phyloP scores from a whole-genome alignment of 2,329 filamentous ascomycete genomes.

The Fusarium verticillioides region DNA sequence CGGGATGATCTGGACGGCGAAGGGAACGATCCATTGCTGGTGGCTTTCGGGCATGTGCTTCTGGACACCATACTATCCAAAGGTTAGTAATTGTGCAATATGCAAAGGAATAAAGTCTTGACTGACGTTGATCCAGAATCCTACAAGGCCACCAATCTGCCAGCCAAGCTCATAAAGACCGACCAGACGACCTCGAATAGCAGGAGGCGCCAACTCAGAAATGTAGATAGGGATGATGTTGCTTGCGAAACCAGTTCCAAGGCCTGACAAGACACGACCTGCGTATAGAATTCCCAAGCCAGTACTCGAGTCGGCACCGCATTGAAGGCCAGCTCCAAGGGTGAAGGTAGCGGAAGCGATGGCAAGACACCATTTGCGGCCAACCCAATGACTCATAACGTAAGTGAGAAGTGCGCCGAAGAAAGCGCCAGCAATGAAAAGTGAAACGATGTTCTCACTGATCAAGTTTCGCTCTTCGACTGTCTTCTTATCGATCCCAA shows the following conservation, averaged over 20 bases:
- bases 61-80: slow-evolving; percentile 23
- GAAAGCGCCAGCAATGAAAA: slow-evolving; percentile 76
- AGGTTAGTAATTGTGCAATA: fast-evolving
- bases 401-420: slow-evolving; percentile 73
- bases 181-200: slow-evolving; percentile 62
- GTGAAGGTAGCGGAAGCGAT: slow-evolving; percentile 48
- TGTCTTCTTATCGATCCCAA: slow-evolving; percentile 61
- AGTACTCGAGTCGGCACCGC: slow-evolving; percentile 61
- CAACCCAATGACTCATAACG: slow-evolving; percentile 36
- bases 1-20: slow-evolving; percentile 67
- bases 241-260: background rate
- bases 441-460: slow-evolving; percentile 57
- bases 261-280: slow-evolving; percentile 7
- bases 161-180: slow-evolving; percentile 21
- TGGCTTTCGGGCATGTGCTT: slow-evolving; percentile 34
- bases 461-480: slow-evolving; percentile 52
- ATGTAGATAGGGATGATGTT: slow-evolving; percentile 59
- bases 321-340: slow-evolving; percentile 64
- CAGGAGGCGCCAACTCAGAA: slow-evolving; percentile 59
- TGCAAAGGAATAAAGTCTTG: fast-evolving
- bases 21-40: slow-evolving; percentile 60
- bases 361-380: slow-evolving; percentile 49
- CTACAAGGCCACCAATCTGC: slow-evolving; percentile 17
- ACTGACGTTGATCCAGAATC: slow-evolving; percentile 23
- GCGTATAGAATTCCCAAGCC: slow-evolving; percentile 10